Base-by-base conservation (phyloP, 495 filamentous ascomycete species). In the Podospora pseudocomata region DNA sequence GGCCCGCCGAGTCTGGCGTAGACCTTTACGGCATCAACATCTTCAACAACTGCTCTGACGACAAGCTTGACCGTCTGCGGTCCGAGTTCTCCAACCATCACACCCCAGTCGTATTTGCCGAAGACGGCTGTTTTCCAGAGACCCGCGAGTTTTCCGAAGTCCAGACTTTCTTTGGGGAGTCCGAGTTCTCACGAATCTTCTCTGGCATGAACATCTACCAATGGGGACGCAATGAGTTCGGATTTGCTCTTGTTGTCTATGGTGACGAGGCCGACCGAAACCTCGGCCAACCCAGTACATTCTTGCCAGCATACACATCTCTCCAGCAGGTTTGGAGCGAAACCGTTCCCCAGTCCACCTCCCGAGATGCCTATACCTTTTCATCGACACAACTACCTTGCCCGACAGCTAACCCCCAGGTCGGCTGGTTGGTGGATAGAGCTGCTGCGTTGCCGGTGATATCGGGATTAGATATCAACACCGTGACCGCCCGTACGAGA, bases 11-110 rank as follows among this genome's bases (percentile, higher is more conserved):
- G 23, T 83, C 84, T 3, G 81, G 85, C 4, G 80, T 93, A 64
- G 92, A 95, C 73, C 92, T 94, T 75, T 93, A 89, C 76, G 84
- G 86, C 11, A 78, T 95, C 39, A 94, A 95, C 69, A 88, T 91
- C 39, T 95, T 94, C 69, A 88, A 92, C 11, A 79, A 80, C 55
- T 92, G 86, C 75, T 66, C 75, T n/a, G 78, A 75, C 13, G 92
- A 90, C 34, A 90, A 91, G 63, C 93, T 93, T 78, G 68, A 79
- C 63, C 77, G 81, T 30, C 84, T 93, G 20, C 82, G 88, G 71
- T 77, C 80, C 64, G 76, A 78, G 27, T 80, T 78, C 49, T 64
- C 76, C 44, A 63, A 74, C 58, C 75, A 78, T 76, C 83, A 85
- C 63, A 84, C 93, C 54, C 91, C 91, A 5, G 92, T 92, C 70